A percentile compares a stretch with the other conserved stretches of the same genome.
phyloP scores from a whole-genome alignment of 2,329 filamentous ascomycete genomes.

The Fusarium nisikadoi region DNA sequence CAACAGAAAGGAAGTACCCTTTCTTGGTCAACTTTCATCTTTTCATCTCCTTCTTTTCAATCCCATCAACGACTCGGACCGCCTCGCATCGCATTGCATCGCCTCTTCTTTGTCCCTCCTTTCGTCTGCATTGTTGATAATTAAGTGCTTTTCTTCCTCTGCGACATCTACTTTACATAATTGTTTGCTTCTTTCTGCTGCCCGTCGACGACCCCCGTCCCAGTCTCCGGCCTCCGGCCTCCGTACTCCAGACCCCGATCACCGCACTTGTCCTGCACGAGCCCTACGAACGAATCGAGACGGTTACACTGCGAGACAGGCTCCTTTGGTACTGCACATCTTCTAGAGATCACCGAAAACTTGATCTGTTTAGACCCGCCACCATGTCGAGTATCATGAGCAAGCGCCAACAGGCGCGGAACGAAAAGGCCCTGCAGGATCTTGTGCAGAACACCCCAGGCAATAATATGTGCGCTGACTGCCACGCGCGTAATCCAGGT shows the following conservation, averaged over 20 bases:
- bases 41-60: constrained; percentile 33
- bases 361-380: constrained; percentile 10
- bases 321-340: constrained; percentile 14
- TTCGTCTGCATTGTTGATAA: constrained; percentile 25
- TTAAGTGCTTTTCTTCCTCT: constrained; percentile 35
- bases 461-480: constrained; percentile 95
- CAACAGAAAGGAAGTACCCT: constrained; percentile 31
- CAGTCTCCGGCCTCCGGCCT: constrained; percentile 21
- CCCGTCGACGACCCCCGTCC: constrained; percentile 23
- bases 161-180: constrained; percentile 15
- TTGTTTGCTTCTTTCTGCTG: constrained; percentile 27
- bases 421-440: constrained; percentile 91
- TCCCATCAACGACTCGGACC: constrained; percentile 26
- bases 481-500: constrained; percentile 92
- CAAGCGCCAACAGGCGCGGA: constrained; percentile 98
- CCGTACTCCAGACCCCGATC: constrained; percentile 24
- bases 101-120: constrained; percentile 32
- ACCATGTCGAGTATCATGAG: constrained; percentile 79
- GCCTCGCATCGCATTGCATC: constrained; percentile 1
- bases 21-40: constrained; percentile 21
- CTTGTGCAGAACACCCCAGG: constrained; percentile 84
- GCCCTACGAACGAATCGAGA: constrained; percentile 32
- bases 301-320: constrained; percentile 31
- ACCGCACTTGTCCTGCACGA: constrained; percentile 25
- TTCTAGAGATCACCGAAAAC: constrained; percentile 1